Conservation (phyloP, 495 filamentous ascomycete genomes). For the Sordaria brevicollis region DNA sequence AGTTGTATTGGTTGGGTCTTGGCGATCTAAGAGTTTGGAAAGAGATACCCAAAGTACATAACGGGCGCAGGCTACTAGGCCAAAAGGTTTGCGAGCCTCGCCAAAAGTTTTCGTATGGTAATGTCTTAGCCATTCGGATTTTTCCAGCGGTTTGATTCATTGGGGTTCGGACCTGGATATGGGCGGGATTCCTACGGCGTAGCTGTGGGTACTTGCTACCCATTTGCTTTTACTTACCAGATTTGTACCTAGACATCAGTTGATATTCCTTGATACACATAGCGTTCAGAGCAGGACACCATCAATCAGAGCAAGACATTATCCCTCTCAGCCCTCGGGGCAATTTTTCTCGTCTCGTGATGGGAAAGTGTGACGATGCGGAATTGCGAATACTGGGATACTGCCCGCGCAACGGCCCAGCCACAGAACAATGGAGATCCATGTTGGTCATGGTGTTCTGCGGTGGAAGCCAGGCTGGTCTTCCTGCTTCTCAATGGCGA, state of each 20-base stretch:
- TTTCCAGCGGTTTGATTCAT: not conserved
- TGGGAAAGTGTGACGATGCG: not conserved
- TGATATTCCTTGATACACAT: not conserved
- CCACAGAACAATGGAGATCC: slow-evolving; percentile 55
- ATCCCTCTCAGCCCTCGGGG: not conserved
- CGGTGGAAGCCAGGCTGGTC: slow-evolving; percentile 11
- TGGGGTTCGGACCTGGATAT: not conserved
- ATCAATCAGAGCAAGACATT: not conserved
- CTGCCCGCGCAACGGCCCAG: not conserved
- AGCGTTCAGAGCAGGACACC: not conserved
- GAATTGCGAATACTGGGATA: not conserved
- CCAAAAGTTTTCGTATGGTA: too few relatives aligned
- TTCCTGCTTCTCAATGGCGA: too few relatives aligned
- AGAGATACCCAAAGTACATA: not conserved
- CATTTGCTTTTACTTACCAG: not conserved
- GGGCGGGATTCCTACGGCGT: not conserved
- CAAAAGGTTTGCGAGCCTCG: too few relatives aligned
- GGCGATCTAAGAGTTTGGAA: not conserved
- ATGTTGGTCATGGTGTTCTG: slow-evolving; percentile 58
- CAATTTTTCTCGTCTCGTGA: not conserved
- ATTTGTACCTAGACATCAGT: not conserved
- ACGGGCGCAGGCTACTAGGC: not conserved
- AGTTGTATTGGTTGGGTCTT: not conserved
- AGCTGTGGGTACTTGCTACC: not conserved
- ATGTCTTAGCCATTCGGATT: not conserved